Conservation (phyloP, 805 yeast species). For the Candida morakotiae region DNA sequence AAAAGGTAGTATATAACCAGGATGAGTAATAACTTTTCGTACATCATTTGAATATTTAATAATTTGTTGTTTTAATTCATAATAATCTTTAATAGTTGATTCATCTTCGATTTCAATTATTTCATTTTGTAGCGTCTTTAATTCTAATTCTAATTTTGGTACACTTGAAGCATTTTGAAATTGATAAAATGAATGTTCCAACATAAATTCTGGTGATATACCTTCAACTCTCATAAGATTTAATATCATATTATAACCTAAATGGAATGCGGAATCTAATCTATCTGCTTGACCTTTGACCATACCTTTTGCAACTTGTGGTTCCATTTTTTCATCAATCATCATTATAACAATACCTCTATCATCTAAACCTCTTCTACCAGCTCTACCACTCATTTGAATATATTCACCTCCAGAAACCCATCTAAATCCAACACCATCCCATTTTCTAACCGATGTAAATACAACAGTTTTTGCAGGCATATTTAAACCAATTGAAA, state of each 20-base stretch:
- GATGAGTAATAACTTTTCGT: constrained; percentile 82
- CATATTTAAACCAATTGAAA: constrained; percentile 97
- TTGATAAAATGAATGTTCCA: constrained; percentile 90
- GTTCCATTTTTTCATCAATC: constrained; percentile 99
- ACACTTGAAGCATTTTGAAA: constrained; percentile 91
- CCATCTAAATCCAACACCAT: constrained; percentile 97
- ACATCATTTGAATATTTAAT: constrained; percentile 69
- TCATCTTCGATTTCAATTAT: constrained; percentile 68
- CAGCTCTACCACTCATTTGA: constrained; percentile 99
- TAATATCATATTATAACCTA: constrained; percentile 95
- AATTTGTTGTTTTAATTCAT: constrained; percentile 73
- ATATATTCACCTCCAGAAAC: constrained; percentile 99
- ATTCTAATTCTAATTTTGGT: constrained; percentile 72
- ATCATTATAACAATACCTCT: constrained; percentile 99
- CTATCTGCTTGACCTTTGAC: constrained; percentile 99
- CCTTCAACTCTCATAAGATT: constrained; percentile 97
- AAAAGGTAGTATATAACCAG: constrained; percentile 78
- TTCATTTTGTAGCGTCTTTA: constrained; percentile 50
- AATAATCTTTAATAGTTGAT: constrained; percentile 69
- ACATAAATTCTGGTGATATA: constrained; percentile 95
- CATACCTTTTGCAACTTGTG: constrained; percentile 98
- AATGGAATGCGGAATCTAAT: constrained; percentile 93
- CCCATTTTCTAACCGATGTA: constrained; percentile 97
- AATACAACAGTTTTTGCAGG: constrained; percentile 99
- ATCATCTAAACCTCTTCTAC: constrained; percentile 98